phyloP scores from a whole-genome alignment of 2,329 filamentous ascomycete species.

The Tolypocladium nubicola region DNA sequence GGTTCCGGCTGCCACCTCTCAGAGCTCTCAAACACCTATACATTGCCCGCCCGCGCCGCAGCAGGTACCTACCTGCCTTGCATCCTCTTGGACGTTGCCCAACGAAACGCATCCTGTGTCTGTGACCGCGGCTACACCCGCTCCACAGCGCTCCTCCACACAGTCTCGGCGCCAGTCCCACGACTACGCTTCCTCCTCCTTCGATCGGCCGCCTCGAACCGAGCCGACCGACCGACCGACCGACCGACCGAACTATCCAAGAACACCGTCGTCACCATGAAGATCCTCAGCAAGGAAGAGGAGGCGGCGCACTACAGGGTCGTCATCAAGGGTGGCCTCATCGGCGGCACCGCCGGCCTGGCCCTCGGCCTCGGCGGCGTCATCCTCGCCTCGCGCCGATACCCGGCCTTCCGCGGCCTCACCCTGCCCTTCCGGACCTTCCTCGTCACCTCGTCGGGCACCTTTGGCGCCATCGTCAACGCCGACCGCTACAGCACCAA shows the following conservation, averaged over 20 bases:
- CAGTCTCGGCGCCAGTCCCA: not conserved
- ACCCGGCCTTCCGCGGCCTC: constrained; percentile 66
- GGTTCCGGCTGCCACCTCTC: not conserved
- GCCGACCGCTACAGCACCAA: constrained; percentile 60
- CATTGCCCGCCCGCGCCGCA: not conserved
- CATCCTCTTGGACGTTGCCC: not conserved
- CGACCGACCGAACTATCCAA: not conserved
- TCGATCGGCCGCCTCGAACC: not conserved
- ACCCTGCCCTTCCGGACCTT: constrained; percentile 88
- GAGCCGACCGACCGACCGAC: not conserved
- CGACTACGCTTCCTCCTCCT: not conserved
- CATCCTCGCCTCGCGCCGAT: constrained; percentile 56
- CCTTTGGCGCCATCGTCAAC: constrained; percentile 78
- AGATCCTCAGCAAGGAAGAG: constrained; percentile 91
- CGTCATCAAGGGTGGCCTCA: constrained; percentile 68
- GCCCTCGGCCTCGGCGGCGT: constrained; percentile 58
- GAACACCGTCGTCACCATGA: constrained; percentile 50
- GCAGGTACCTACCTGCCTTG: too few species aligned
- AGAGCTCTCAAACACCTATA: not conserved
- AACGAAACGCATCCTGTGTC: not conserved
- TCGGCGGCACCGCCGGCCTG: constrained; percentile 63
- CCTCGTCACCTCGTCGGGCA: constrained; percentile 70
- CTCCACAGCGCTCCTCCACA: not conserved
- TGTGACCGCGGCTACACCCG: too few species aligned
- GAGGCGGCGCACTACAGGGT: constrained; percentile 73